Base-by-base conservation (phyloP, 75 land plant genomes). In the Pinus tabuliformis region DNA sequence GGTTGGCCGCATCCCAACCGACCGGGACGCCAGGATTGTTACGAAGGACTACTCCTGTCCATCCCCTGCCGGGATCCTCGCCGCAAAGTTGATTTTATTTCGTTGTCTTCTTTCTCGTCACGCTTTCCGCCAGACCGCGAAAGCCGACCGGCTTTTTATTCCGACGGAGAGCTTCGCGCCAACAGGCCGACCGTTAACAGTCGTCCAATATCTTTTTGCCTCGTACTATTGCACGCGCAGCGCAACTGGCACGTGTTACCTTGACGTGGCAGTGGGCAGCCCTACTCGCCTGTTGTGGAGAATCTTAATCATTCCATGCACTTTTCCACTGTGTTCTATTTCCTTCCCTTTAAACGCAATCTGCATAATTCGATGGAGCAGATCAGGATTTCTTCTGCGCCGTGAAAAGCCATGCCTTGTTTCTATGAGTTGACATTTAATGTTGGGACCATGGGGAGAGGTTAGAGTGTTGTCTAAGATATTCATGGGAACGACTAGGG, bases 61-160 rank as follows among this genome's bases (percentile, higher is more conserved):
- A 16, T 3, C 49, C 21, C 49, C 16, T 66, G 71, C 71, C 71
- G 71, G 71, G 33, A 66, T 66, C 11, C 20, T 66, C 71, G 71
- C 71, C 71, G 42, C 71, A 66, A 37, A 66, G 20, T 8, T 66
- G 9, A 45, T 66, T 39, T 66, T 66, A 3, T 33, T 39, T 37
- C 49, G 30, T 9, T 16, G 14, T 62, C 30, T 37, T 66, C 71
- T 20, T 66, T 66, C 21, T 21, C 20, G 68, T 15, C 68, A 64
- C 68, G 42, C 68, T 36, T 64, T 64, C 5, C 39, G 0, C 37
- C 68, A 3, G 68, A 61, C 63, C 22, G 63, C 26, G 11, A 22
- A 22, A 11, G 26, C 9, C 26, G 24, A 4, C 30, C 26, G 64
- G 45, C 45, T 42, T 42, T 42, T 42, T 42, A 5, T 0, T 42